Evolutionary conservation across 345 rosid genomes (phyloP).

Genomic region (Cardamine chenopodiifolia): DNA sequence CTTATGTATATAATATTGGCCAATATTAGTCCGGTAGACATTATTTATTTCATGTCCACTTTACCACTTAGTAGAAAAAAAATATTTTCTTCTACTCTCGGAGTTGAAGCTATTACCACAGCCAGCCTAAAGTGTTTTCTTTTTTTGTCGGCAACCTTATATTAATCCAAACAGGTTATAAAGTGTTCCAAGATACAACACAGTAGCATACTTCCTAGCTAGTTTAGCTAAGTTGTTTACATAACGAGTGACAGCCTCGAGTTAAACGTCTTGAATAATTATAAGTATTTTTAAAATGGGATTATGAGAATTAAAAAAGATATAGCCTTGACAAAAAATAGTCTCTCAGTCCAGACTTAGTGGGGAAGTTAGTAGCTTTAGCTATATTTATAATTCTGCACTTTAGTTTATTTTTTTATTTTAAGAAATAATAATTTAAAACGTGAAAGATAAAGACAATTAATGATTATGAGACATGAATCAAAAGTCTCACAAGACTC

Average conservation of each 20-base stretch:
- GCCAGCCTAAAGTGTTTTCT: neutral
- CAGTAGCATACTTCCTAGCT: too few relatives aligned
- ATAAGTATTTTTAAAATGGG: too few relatives aligned
- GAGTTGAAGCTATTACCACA: neutral
- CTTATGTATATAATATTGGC: neutral
- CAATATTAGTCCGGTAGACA: neutral
- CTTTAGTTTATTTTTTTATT: neutral
- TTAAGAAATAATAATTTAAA: slow-evolving; percentile 9
- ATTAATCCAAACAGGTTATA: too few relatives aligned
- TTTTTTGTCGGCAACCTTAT: too few relatives aligned
- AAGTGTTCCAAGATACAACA: too few relatives aligned
- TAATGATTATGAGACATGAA: slow-evolving; percentile 27
- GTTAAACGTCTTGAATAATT: neutral
- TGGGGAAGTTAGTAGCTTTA: slow-evolving; percentile 41
- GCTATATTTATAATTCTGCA: slow-evolving; percentile 28
- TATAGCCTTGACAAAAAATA: neutral
- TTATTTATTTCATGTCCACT: neutral
- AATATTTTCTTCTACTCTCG: neutral
- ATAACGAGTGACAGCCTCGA: neutral
- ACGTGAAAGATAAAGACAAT: slow-evolving; percentile 33
- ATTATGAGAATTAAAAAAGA: neutral
- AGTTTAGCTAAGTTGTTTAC: too few relatives aligned
- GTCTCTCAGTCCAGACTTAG: slow-evolving; percentile 26
- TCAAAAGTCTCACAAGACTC: slow-evolving; percentile 35
- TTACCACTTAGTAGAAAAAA: neutral